Base-by-base conservation (phyloP, 495 filamentous ascomycete species). In the Eremomyces bilateralis region DNA sequence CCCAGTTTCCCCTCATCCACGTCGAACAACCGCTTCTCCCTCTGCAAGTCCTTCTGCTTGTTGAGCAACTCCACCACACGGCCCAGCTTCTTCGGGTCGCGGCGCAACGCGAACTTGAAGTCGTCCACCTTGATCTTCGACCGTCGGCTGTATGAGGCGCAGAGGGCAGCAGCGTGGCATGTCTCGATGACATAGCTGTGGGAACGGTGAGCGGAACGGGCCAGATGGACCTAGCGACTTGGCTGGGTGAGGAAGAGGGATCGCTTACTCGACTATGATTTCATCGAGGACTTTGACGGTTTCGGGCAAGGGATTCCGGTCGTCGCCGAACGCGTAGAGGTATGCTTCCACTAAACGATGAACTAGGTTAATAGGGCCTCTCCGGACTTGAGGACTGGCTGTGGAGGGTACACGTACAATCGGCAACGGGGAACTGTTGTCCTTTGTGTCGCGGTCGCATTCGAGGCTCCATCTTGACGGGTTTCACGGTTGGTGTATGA, bases 61-160 rank as follows among this genome's bases (percentile, higher is more conserved):
- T 71, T 69, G 34, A 94, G 56, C 42, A 90, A 61, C 53, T 91
- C 82, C 59, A 81, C 70, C 37, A 94, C 79, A 56, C 88, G 74
- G 16, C 88, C 88, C 31, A 94, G 65, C 51, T 88, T 83, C 44
- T 66, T 59, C 16, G 78, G 71, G 46, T 94, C 88, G 21, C 73
- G 68, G 21, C 90, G 70, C 35, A 94, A 68, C 20, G 79, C 79
- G 48, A 88, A 95, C 48, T 84, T 79, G 61, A 95, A 91, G 52
- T 97, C 88, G 42, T 97, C 88, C 37, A 92, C 77, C 49, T 97
- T 97, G 58, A 94, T 79, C 57, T 97, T 97, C 46, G 85, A 77
- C 4, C 88, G 72, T 2, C 80, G 72, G 2, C 76, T 69, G 52
- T 88, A 72, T 46, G 74, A 70, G 1, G 88, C 88, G 42, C 71